These are phyloP conservation scores for Inonotus hispidus DNA, from an alignment of 1,284 basidiomycete genomes.

Conservation along the genomic window DNA sequence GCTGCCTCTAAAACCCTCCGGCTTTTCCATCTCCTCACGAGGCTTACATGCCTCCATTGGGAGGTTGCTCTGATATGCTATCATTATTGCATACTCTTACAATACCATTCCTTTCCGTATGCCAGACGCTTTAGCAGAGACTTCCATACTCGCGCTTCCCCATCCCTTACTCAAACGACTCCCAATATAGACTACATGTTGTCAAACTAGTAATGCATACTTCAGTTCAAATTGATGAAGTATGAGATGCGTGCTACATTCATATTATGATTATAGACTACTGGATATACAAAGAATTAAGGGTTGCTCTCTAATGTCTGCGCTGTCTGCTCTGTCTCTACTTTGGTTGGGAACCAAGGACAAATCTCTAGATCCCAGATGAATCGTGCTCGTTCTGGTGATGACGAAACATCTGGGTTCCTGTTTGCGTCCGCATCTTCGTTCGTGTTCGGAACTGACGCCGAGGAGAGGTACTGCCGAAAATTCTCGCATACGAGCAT, in stretches of 20 bases:
- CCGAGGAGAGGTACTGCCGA: not conserved
- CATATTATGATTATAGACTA: too few species aligned
- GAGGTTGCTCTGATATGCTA: not conserved
- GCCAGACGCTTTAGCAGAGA: not conserved
- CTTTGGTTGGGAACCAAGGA: conserved; percentile 9
- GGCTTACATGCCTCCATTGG: not conserved
- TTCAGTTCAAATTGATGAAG: too few species aligned
- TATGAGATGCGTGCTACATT: too few species aligned
- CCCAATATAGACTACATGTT: too few species aligned
- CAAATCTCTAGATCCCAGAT: conserved; percentile 9
- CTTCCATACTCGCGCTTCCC: too few species aligned
- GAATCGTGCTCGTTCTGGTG: not conserved
- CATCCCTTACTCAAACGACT: not conserved
- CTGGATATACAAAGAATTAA: too few species aligned
- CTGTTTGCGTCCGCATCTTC: not conserved
- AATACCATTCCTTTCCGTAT: not conserved
- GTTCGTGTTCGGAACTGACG: not conserved
- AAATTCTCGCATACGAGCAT: not conserved
- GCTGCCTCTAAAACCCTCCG: not conserved
- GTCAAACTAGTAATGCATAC: too few species aligned
- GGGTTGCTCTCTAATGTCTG: not conserved
- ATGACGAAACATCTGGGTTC: not conserved
- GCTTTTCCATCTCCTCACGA: not conserved
- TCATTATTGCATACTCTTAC: not conserved
- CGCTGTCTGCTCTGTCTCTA: not conserved